phyloP scores from a whole-genome alignment of 208 protist species.

The Strigomonas galati region DNA sequence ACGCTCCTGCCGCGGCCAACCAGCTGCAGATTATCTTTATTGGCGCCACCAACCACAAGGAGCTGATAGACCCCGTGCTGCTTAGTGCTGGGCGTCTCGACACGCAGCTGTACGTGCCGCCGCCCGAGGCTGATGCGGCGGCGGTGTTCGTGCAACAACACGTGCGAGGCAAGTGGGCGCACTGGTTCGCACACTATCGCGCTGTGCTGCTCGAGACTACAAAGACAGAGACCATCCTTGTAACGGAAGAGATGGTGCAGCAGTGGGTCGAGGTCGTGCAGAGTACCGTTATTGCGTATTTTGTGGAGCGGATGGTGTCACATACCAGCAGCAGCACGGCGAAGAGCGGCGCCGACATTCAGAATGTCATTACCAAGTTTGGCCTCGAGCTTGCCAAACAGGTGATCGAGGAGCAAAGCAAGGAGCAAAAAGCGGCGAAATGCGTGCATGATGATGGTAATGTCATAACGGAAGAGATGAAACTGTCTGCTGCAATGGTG shows the following conservation, averaged over 20 bases:
- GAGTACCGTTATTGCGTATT: not conserved
- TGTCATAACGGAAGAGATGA: not conserved
- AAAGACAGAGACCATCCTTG: not conserved
- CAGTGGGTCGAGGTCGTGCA: not conserved
- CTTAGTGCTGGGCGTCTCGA: constrained; percentile 79
- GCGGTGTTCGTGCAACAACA: constrained; percentile 36
- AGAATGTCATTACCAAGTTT: not conserved
- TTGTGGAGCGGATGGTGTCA: not conserved
- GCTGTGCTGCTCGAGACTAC: not conserved
- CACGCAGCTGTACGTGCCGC: constrained; percentile 62
- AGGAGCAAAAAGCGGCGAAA: not conserved
- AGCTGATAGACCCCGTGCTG: constrained; percentile 63
- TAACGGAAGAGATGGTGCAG: not conserved
- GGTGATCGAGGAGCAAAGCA: not conserved
- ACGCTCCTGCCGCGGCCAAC: constrained; percentile 29
- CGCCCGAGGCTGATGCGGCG: constrained; percentile 50
- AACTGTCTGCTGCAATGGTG: constrained; percentile 4
- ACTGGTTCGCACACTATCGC: constrained; percentile 31
- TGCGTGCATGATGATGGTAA: too few relatives aligned
- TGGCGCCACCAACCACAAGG: constrained; percentile 74
- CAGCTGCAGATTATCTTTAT: constrained; percentile 64
- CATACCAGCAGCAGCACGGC: not conserved
- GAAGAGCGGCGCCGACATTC: constrained; percentile 6
- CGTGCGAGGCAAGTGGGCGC: constrained; percentile 60
- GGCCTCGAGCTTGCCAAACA: not conserved